Evolutionary conservation across 805 yeast genomes (phyloP), one percentile per base, ranked within the genome.

Genomic region (Phaffomyces opuntiae): DNA sequence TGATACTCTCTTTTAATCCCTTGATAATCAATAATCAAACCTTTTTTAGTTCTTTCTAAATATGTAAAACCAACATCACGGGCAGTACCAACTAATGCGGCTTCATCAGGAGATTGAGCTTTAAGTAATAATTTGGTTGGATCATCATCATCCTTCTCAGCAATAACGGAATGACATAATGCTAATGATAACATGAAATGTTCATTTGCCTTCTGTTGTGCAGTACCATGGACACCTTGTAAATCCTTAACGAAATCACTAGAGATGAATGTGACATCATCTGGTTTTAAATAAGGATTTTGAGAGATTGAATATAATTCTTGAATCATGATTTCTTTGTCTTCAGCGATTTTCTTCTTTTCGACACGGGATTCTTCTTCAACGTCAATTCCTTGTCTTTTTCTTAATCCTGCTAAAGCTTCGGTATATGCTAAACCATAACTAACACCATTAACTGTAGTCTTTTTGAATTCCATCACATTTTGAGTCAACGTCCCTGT

Each of bases 91-190:
- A 86, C 95, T 47, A 86, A 72, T 0, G 95, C 93, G 26, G 90
- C 89, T 64, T 86, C 95, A 70, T 86, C 95, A 0, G 95, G 95
- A 25, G 89, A 81, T 60, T 85, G 93, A 0, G 93, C 93, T 56
- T 83, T 81, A 35, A 83, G 65, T 25, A 77, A 67, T 43, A 75
- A 53, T 49, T 73, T 80, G 1, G 67, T 73, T 3, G 87, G 80
- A 53, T 78, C 72, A 25, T 72, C 70, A 36, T 80, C 81, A 50
- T 81, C 80, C 35, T 75, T 74, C 56, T 86, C 95, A 27, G 80
- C 76, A 38, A 86, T 62, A 24, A 86, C 93, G 45, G 90, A 80
- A 59, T 86, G 93, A 67, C 95, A 86, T 32, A 86, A 66, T 0
- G 91, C 87, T 42, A 86, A 67, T 0, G 86, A 79, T 37, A 84